Evolutionary conservation across 495 filamentous ascomycete genomes (phyloP).

Genomic region (Penicillium cataractarum): DNA sequence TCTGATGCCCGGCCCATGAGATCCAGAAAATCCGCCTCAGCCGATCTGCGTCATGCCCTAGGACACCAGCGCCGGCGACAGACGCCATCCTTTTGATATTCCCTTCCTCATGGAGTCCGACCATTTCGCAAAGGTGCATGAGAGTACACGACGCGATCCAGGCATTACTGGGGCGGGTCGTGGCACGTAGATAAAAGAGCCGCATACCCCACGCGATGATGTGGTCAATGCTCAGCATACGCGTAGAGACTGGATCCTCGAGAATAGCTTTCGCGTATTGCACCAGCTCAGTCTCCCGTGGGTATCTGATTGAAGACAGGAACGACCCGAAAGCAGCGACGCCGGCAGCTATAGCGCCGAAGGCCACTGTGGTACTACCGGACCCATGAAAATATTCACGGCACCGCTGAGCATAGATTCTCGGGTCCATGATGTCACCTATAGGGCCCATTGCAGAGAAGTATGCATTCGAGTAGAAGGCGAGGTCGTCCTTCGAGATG

Average conservation of each 20-base stretch:
- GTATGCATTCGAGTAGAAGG: not conserved
- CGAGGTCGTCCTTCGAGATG: not conserved
- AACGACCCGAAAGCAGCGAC: not conserved
- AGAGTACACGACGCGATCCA: conserved; percentile 41
- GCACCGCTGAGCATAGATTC: not conserved
- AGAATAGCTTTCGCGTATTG: not conserved
- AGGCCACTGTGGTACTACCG: not conserved
- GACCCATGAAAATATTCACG: not conserved
- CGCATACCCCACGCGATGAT: conserved; percentile 41
- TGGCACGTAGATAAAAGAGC: conserved; percentile 39
- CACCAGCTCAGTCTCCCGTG: not conserved
- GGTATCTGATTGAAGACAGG: not conserved
- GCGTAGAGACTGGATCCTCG: not conserved
- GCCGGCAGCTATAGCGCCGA: not conserved
- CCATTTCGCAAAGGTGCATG: conserved; percentile 17
- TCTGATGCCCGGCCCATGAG: not conserved
- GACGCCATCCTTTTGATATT: not conserved
- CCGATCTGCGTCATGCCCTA: not conserved
- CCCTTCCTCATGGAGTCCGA: not conserved
- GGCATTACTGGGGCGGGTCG: conserved; percentile 38
- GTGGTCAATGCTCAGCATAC: conserved; percentile 29
- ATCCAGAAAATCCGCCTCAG: not conserved
- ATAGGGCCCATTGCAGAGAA: not conserved
- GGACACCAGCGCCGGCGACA: not conserved
- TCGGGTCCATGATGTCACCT: not conserved